phyloP scores from a whole-genome alignment of 164 flowering plant species.

The Stephania yunnanensis region DNA sequence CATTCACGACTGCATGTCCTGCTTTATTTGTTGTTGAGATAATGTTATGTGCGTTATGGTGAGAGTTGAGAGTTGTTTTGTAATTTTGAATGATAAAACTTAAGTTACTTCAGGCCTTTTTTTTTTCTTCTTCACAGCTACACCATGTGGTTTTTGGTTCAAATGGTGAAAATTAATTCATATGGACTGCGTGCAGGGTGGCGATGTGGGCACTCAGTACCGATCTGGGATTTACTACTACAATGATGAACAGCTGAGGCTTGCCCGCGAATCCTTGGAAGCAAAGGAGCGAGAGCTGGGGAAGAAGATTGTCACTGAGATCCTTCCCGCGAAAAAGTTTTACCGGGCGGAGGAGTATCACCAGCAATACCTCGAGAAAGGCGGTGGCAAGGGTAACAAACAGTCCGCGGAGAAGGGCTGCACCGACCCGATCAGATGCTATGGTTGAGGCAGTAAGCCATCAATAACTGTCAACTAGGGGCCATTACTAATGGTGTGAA shows the following conservation, averaged over 20 bases:
- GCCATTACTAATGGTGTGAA: neutral
- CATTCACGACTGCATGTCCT: too few relatives aligned
- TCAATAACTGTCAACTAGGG: neutral
- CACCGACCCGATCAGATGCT: slow-evolving; percentile 78
- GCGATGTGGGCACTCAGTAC: slow-evolving; percentile 77
- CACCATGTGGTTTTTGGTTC: neutral
- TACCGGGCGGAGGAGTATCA: slow-evolving; percentile 67
- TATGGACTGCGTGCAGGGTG: slow-evolving; percentile 35
- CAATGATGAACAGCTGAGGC: slow-evolving; percentile 42
- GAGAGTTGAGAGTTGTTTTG: too few relatives aligned
- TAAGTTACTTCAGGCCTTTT: too few relatives aligned
- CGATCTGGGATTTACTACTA: slow-evolving; percentile 85
- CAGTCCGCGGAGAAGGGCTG: slow-evolving; percentile 79
- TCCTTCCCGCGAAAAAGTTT: slow-evolving; percentile 62
- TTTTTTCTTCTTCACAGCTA: too few relatives aligned
- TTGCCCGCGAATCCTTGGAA: slow-evolving; percentile 57
- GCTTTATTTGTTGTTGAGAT: too few relatives aligned
- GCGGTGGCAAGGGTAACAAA: slow-evolving; percentile 42
- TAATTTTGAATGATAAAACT: too few relatives aligned
- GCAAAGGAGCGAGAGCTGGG: slow-evolving; percentile 46
- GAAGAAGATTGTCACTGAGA: slow-evolving; percentile 60
- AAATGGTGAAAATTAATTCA: neutral
- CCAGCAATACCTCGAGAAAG: slow-evolving; percentile 68
- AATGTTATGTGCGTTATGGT: too few relatives aligned
- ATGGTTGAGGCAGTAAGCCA: slow-evolving; percentile 33